Conservation (phyloP, 2,329 filamentous ascomycete genomes). For the Colletotrichum graminicola region DNA sequence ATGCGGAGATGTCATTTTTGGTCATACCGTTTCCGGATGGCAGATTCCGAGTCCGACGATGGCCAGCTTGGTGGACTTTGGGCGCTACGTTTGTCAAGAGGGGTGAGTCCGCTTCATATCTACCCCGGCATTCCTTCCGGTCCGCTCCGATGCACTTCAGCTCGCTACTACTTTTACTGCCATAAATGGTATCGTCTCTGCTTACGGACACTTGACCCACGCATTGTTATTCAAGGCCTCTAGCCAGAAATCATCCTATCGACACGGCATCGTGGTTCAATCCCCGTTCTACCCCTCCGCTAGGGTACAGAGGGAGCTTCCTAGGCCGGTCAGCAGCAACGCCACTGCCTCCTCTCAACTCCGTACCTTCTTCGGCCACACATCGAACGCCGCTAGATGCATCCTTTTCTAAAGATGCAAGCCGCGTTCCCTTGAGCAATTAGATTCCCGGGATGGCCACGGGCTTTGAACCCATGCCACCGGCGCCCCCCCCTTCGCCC, state of each 20-base stretch:
- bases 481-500: constrained; percentile 16
- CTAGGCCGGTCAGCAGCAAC: constrained; percentile 21
- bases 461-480: constrained; percentile 23
- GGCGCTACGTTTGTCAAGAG: not conserved
- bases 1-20: not conserved
- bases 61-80: not conserved
- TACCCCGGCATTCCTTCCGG: not conserved
- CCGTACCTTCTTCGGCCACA: constrained; percentile 15
- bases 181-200: not conserved
- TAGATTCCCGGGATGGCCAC: constrained; percentile 8
- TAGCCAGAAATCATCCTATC: not conserved
- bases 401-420: constrained; percentile 1
- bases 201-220: not conserved
- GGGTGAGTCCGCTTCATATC: not conserved
- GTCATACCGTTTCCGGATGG: not conserved
- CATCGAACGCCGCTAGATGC: not conserved
- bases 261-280: not conserved
- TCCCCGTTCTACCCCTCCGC: not conserved
- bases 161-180: constrained; percentile 8
- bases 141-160: constrained; percentile 3
- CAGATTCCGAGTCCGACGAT: not conserved
- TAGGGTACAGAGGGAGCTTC: constrained; percentile 6
- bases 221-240: not conserved
- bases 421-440: constrained; percentile 11
- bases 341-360: constrained; percentile 22